Evolutionary conservation across 331 rosid species (phyloP).

Genomic region (Malus hybrid): DNA sequence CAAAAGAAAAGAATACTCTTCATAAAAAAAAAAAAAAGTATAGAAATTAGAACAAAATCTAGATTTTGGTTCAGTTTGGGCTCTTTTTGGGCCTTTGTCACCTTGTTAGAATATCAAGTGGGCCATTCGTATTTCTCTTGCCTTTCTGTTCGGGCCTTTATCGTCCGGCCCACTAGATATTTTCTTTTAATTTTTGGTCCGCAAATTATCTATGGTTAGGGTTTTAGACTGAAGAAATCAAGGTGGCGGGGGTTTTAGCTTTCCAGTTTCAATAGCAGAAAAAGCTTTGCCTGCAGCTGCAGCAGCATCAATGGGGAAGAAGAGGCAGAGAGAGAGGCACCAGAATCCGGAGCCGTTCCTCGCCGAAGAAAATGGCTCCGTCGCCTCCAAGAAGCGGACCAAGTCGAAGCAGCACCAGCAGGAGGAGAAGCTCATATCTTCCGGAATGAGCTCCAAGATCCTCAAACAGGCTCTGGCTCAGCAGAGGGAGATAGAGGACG

Average conservation of each 20-base stretch:
- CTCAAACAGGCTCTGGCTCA: conserved; percentile 48
- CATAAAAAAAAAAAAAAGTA: too few relatives aligned
- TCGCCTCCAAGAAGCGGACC: conserved; percentile 34
- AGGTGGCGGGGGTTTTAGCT: not conserved
- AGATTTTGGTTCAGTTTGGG: too few relatives aligned
- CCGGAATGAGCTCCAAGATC: conserved; percentile 65
- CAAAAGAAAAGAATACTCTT: too few relatives aligned
- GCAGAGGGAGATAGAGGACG: conserved; percentile 36
- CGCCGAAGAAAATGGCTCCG: conserved; percentile 29
- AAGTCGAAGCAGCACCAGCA: conserved; percentile 55
- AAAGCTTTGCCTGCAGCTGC: not conserved
- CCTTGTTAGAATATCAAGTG: too few relatives aligned
- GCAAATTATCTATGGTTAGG: not conserved
- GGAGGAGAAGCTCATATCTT: conserved; percentile 45
- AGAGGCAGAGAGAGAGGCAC: conserved; percentile 56
- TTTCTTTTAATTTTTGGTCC: not conserved
- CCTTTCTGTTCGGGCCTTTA: too few relatives aligned
- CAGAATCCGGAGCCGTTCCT: conserved; percentile 73
- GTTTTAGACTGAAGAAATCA: not conserved
- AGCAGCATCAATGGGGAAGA: conserved; percentile 44
- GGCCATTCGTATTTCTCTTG: too few relatives aligned
- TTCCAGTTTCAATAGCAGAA: not conserved
- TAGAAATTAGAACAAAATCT: not conserved
- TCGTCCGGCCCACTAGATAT: too few relatives aligned
- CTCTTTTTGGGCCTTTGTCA: too few relatives aligned